phyloP scores from a whole-genome alignment of 78 protist genomes.

The Dictyostelium capitatum region DNA sequence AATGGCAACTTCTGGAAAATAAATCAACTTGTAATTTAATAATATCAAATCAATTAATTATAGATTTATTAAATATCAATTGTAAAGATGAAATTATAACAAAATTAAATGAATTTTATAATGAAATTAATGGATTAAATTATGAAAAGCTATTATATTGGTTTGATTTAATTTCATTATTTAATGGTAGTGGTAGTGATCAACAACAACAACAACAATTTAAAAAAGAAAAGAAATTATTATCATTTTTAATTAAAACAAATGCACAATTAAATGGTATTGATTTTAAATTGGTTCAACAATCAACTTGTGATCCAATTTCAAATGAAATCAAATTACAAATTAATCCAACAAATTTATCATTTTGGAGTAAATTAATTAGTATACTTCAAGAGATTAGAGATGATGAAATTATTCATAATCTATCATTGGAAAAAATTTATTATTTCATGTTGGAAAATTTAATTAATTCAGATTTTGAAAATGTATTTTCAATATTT shows the following conservation, averaged over 20 bases:
- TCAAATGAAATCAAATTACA: neutral
- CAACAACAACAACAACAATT: neutral
- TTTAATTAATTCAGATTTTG: neutral
- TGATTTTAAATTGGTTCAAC: conserved; percentile 15
- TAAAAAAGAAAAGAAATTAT: conserved; percentile 43
- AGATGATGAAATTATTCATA: conserved; percentile 38
- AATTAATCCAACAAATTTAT: conserved; percentile 4
- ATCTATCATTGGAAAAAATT: conserved; percentile 31
- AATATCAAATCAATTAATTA: neutral
- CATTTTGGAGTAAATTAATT: conserved; percentile 39
- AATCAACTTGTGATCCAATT: conserved; percentile 17
- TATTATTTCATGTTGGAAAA: conserved; percentile 21
- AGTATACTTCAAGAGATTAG: conserved; percentile 37
- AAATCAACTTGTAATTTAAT: neutral
- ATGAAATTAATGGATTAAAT: conserved; percentile 6
- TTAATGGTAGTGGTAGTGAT: neutral
- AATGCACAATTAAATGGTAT: neutral
- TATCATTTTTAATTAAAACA: neutral
- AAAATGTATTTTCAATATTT: neutral
- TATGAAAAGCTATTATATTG: conserved; percentile 16
- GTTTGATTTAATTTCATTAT: neutral
- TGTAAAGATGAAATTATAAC: neutral
- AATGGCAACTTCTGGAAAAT: conserved; percentile 33
- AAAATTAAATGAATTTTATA: neutral
- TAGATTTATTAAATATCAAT: neutral